Conservation (phyloP, 2,329 filamentous ascomycete species). For the Sporothrix dimorphospora region DNA sequence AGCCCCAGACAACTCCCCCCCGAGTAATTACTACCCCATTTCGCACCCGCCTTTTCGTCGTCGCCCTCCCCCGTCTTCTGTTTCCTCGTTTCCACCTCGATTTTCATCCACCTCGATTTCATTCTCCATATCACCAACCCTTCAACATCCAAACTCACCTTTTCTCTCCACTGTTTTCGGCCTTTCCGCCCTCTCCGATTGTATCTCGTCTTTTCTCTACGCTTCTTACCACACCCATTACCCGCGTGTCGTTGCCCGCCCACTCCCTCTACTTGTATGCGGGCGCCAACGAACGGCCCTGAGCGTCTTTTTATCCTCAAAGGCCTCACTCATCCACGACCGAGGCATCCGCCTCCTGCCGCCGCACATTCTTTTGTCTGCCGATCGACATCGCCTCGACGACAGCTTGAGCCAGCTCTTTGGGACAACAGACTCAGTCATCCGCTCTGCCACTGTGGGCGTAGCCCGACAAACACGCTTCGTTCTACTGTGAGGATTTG, state of each 20-base stretch:
- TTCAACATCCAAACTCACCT: neutral
- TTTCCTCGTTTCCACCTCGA: neutral
- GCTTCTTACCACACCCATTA: neutral
- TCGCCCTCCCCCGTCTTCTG: neutral
- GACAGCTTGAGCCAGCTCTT: neutral
- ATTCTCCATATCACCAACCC: neutral
- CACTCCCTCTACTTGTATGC: neutral
- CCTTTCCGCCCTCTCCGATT: neutral
- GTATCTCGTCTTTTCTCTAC: neutral
- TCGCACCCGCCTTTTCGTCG: neutral
- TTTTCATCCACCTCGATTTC: neutral
- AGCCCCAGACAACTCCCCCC: neutral
- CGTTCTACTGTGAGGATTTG: neutral
- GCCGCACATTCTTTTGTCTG: neutral
- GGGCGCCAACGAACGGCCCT: neutral
- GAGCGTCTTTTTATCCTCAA: neutral
- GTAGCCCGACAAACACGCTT: neutral
- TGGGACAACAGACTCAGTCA: neutral
- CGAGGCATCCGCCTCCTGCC: neutral
- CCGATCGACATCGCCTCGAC: neutral
- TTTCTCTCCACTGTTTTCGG: neutral
- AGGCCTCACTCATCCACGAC: neutral
- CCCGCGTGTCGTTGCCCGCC: no score
- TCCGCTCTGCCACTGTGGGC: neutral
- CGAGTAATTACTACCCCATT: neutral